phyloP scores from a whole-genome alignment of 352 stramenopile genomes.

The Phytophthora ramorum region DNA sequence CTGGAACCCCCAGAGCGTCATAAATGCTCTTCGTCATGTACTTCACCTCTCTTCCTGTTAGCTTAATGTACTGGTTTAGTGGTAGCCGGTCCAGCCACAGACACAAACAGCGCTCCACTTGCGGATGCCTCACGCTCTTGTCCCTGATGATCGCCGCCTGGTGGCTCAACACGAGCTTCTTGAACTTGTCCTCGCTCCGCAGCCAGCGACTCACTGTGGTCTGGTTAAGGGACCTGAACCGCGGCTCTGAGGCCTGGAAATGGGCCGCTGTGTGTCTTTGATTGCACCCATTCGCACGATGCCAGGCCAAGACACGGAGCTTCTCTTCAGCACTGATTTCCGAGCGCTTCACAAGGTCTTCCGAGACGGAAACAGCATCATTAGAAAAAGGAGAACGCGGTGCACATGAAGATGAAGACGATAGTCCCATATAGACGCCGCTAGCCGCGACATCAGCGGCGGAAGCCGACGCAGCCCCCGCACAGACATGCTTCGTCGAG shows the following conservation, averaged over 20 bases:
- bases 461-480: no score
- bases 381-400: neutral
- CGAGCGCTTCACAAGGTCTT: constrained; percentile 15
- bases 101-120: constrained; percentile 16
- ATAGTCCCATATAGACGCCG: neutral
- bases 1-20: constrained; percentile 12
- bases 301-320: constrained; percentile 25
- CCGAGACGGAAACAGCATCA: neutral
- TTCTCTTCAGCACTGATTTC: constrained; percentile 27
- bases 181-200: constrained; percentile 10
- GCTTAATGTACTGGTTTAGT: constrained; percentile 1
- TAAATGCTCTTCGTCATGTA: constrained; percentile 15
- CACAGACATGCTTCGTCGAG: no score
- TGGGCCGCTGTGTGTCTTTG: constrained; percentile 18
- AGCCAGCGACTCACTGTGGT: constrained; percentile 28
- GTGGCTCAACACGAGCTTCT: constrained; percentile 4
- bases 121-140: constrained; percentile 17
- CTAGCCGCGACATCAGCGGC: neutral
- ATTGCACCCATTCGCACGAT: constrained; percentile 22
- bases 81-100: constrained; percentile 17
- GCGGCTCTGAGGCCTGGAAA: constrained; percentile 11
- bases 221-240: constrained; percentile 18
- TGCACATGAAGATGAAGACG: neutral
- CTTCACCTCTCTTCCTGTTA: constrained; percentile 26
- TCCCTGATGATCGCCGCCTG: constrained; percentile 15